Evolutionary conservation across 2,329 filamentous ascomycete species (phyloP), one percentile per base, ranked within the genome.

Genomic region (Cladophialophora exuberans): DNA sequence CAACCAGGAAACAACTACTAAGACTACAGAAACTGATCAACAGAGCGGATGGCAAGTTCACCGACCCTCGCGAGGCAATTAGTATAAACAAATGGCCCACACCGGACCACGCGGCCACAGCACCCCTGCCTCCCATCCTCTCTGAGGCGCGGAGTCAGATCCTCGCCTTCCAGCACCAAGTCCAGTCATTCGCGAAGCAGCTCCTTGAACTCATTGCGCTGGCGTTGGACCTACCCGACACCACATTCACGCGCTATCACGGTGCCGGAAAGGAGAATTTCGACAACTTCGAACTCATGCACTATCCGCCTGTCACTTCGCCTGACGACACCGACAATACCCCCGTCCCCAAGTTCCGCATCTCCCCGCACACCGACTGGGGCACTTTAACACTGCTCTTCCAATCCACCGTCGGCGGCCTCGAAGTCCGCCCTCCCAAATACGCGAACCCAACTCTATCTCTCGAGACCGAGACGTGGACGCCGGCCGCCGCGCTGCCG

Each of bases 51-150:
- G 49, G 43, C 48, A 44, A 35, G 18, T 45, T 44, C 25, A 57
- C 36, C 13, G 54, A 57, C 38, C 54, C 54, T n/a, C 54, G 54
- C 18, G 54, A 57, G 30, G 54, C 54, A n/a, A 52, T 57, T 49
- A 57, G 54, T 31, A 52, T 57, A 36, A 57, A 57, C 54, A 57
- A 57, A 26, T 57, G 54, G 54, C 54, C 54, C 1, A 52, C 54
- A n/a, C 6, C 22, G 15, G 17, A 20, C n/a, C 48, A 57, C n/a
- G 38, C 54, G 11, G 17, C 48, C 1, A 10, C 30, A 4, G 49
- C 54, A 6, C 10, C 7, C 1, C 54, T 57, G 10, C 48, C 54
- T 25, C 54, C 48, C 4, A 26, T 53, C 43, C 49, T 57, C 15
- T 28, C 44, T 10, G 35, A 52, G 10, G 48, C 49, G 17, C 54